A percentile compares a stretch with the other conserved stretches of the same genome.
Conservation (phyloP, 352 stramenopile species). For the Phytophthora constricta region DNA sequence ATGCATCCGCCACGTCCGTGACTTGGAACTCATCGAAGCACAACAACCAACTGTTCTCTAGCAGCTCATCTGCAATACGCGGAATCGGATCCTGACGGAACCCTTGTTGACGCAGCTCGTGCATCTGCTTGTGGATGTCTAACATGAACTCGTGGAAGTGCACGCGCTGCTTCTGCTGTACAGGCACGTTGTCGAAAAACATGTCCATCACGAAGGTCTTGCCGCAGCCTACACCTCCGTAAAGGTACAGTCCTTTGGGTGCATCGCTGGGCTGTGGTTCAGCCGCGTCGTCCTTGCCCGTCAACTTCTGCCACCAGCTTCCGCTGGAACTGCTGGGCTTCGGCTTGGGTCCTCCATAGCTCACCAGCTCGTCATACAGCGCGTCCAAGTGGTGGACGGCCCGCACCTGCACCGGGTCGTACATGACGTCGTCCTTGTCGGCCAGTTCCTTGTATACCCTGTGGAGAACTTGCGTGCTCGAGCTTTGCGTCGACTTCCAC, state of each 20-base stretch:
- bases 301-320: constrained; percentile 69
- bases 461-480: constrained; percentile 44
- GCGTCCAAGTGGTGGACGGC: constrained; percentile 70
- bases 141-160: constrained; percentile 99
- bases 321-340: neutral
- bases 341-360: constrained; percentile 55
- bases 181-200: constrained; percentile 91
- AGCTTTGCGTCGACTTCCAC: constrained; percentile 24
- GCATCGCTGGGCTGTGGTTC: constrained; percentile 23
- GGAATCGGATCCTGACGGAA: constrained; percentile 81
- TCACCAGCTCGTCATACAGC: constrained; percentile 60
- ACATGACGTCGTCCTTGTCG: constrained; percentile 63
- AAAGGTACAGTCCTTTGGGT: constrained; percentile 96
- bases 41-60: constrained; percentile 90
- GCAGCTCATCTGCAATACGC: constrained; percentile 88
- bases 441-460: constrained; percentile 66
- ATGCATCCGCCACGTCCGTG: constrained; percentile 96
- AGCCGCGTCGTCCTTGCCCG: constrained; percentile 27
- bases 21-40: constrained; percentile 99
- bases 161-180: constrained; percentile 87
- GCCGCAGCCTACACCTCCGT: constrained; percentile 95
- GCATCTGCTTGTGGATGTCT: constrained; percentile 95
- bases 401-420: constrained; percentile 72
- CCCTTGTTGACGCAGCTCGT: constrained; percentile 91
- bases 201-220: constrained; percentile 98